Conservation (phyloP, 495 filamentous ascomycete genomes). For the Aspergillus sparsus region DNA sequence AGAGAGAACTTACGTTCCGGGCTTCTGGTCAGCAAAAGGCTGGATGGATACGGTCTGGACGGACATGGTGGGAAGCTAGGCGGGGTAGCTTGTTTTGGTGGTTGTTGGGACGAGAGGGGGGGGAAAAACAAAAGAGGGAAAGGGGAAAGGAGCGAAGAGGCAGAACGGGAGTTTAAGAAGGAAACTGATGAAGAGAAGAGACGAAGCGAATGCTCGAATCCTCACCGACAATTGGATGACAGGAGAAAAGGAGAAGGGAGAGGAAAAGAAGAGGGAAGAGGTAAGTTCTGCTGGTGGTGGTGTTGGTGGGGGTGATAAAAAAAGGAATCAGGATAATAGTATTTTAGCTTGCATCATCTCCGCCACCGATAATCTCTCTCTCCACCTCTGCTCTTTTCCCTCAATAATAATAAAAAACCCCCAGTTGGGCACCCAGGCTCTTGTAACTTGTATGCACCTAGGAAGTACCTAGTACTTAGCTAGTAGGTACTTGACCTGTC, state of each 20-base stretch:
- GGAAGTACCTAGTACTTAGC: background rate
- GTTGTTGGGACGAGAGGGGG: conserved; percentile 16
- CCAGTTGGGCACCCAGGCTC: conserved; percentile 11
- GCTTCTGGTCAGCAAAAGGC: conserved; percentile 93
- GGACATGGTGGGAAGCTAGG: conserved; percentile 55
- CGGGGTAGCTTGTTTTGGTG: conserved; percentile 13
- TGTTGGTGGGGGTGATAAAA: conserved; percentile 12
- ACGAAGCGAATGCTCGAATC: conserved; percentile 15
- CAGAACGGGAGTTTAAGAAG: conserved; percentile 6
- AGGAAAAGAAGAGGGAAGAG: background rate
- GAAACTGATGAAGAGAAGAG: conserved; percentile 10
- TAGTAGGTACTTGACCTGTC: background rate
- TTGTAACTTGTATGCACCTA: background rate
- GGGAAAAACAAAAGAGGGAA: conserved; percentile 6
- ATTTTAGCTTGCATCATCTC: background rate
- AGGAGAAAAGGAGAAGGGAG: background rate
- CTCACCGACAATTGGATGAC: conserved; percentile 22
- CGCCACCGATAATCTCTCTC: background rate
- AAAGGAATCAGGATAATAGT: too few species aligned
- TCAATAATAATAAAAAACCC: background rate
- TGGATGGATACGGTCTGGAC: conserved; percentile 73
- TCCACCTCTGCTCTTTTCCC: background rate
- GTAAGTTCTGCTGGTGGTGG: background rate
- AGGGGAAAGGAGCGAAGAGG: conserved; percentile 8
- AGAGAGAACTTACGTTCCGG: conserved; percentile 82